Evolutionary conservation across 2,329 filamentous ascomycete species (phyloP), one percentile per base, ranked within the genome.

Genomic region (Botrytis fragariae): DNA sequence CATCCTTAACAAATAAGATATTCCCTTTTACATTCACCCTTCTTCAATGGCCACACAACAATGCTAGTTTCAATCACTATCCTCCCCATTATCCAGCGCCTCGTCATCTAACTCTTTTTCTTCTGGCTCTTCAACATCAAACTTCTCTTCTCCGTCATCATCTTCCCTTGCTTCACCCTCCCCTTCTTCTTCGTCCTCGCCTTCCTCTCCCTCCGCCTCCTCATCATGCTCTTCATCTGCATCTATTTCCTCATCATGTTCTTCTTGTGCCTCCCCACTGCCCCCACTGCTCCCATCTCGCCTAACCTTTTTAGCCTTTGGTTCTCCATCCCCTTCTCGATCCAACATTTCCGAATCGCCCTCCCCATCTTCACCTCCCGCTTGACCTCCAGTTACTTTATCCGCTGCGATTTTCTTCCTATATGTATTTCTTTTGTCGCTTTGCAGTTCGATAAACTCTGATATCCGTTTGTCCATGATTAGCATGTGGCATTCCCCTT

Each of bases 391-490:
- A 25, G 76, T 63, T 71, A 80, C 82, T 82, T 92, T 93, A 71
- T 90, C 88, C 71, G 89, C 90, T 51, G 90, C 89, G 29, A 91
- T 88, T 78, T 91, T 92, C 78, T 90, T 88, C 70, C 91, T 88
- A 83, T 93, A 93, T 25, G 87, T 89, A 77, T 90, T 93, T 70
- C 92, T 90, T 83, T 94, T 94, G 73, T 91, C 90, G 32, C 90
- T 89, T 81, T 93, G 91, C 73, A 90, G 88, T 76, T 91, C 87
- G 79, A 90, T 92, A 85, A 92, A 94, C 81, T 92, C 90, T 77
- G 65, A 64, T 45, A 37, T 51, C 39, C 48, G 16, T n/a, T 29
- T 45, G 29, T 44, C 35, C 48, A 9, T 42, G 6, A 69, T 76
- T 59, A 73, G 74, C 64, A 63, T 74, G 32, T 71, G 48, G 75